Conservation (phyloP, 2,329 filamentous ascomycete species). For the Rutstroemia sp. region DNA sequence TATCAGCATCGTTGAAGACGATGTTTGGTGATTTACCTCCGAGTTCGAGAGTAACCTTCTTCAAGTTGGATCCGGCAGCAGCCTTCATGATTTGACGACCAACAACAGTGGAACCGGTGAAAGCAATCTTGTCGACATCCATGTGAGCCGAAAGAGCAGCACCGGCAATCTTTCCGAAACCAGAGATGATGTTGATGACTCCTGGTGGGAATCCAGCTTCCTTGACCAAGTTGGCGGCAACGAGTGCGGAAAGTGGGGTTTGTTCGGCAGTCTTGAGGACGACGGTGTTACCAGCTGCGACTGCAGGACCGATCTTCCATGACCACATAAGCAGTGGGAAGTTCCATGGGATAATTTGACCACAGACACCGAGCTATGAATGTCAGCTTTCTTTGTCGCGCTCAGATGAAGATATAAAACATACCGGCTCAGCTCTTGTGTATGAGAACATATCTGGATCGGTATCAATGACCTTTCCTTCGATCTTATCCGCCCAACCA, state of each 20-base stretch:
- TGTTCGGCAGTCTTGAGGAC: constrained; percentile 56
- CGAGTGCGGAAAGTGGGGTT: constrained; percentile 50
- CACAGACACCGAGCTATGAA: constrained; percentile 51
- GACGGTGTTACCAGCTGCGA: constrained; percentile 52
- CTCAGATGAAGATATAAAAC: constrained; percentile 30
- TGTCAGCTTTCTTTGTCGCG: neutral
- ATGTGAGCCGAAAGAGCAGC: constrained; percentile 56
- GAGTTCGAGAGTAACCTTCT: constrained; percentile 58
- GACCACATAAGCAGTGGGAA: constrained; percentile 58
- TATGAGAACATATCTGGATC: constrained; percentile 59
- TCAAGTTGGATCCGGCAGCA: constrained; percentile 53
- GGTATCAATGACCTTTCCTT: constrained; percentile 62
- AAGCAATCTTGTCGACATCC: constrained; percentile 60
- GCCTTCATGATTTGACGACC: constrained; percentile 58
- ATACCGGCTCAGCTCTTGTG: constrained; percentile 55
- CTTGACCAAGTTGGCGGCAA: constrained; percentile 47
- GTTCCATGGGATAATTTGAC: constrained; percentile 69
- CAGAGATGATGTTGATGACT: constrained; percentile 57
- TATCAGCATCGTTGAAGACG: constrained; percentile 53
- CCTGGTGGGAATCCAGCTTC: constrained; percentile 59
- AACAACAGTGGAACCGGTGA: constrained; percentile 56
- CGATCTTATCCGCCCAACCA: constrained; percentile 66
- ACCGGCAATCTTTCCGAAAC: constrained; percentile 60
- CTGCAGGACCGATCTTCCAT: constrained; percentile 60
- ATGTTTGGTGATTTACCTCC: constrained; percentile 58